A percentile compares a stretch with the other conserved stretches of the same genome.
Evolutionary conservation across 192 early-diverging fungal species (phyloP).

Genomic region (Coemansia sp.): DNA sequence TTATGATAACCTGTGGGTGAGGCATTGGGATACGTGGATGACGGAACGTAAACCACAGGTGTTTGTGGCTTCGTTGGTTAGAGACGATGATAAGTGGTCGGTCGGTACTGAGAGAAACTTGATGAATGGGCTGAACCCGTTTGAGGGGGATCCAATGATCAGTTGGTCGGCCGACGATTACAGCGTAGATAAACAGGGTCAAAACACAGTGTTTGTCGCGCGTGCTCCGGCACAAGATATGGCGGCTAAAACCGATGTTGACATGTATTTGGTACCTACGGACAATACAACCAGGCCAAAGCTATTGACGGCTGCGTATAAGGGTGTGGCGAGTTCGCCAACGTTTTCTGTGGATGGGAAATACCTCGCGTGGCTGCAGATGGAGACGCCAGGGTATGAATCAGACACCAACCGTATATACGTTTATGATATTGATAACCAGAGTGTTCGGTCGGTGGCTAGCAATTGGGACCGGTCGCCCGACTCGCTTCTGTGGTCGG

Average conservation of each 20-base stretch:
- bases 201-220: slow-evolving; percentile 62
- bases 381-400: slow-evolving; percentile 72
- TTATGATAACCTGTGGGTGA: slow-evolving; percentile 67
- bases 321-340: slow-evolving; percentile 62
- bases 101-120: slow-evolving; percentile 19
- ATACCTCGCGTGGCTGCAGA: slow-evolving; percentile 74
- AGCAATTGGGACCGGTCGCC: slow-evolving; percentile 61
- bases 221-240: slow-evolving; percentile 57
- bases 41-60: slow-evolving; percentile 40
- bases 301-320: slow-evolving; percentile 52
- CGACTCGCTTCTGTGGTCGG: slow-evolving; percentile 59
- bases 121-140: slow-evolving; percentile 12
- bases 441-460: slow-evolving; percentile 18
- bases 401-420: slow-evolving; percentile 70
- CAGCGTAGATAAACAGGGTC: slow-evolving; percentile 62
- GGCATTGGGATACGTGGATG: slow-evolving; percentile 72
- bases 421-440: slow-evolving; percentile 36
- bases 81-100: slow-evolving; percentile 25
- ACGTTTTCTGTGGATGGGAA: slow-evolving; percentile 66
- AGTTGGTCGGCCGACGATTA: slow-evolving; percentile 57
- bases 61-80: slow-evolving; percentile 8
- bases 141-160: slow-evolving; percentile 8
- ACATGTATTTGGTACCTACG: slow-evolving; percentile 55
- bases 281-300: slow-evolving; percentile 9
- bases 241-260: slow-evolving; percentile 66